Evolutionary conservation across 768 basidiomycete species (phyloP), one percentile per base, ranked within the genome.

Genomic region (Naematelia encephala): DNA sequence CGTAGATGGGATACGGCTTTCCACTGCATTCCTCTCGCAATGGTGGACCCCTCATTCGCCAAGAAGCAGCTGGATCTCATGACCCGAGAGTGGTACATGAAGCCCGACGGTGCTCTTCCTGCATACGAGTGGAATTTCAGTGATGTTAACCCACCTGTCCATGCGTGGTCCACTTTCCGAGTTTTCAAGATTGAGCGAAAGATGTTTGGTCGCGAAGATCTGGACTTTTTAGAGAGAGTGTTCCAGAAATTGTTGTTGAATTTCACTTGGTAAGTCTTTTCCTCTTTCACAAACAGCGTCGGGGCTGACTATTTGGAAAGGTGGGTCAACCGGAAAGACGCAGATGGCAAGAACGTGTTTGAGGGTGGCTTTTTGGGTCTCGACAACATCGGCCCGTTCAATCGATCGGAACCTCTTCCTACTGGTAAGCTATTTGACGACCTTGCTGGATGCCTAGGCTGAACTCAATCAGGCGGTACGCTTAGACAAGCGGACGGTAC

Each of bases 101-200:
- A 96, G 76, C 96, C 96, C 0, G 94, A 98, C 75, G 96, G 96
- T 30, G 93, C 96, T 71, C 88, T 99, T 58, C 96, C 96, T 2
- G 96, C 96, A 0, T 99, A 98, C 76, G 96, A 99, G 77, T 99
- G 96, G 96, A 98, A 99, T 75, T 98, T 96, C 70, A 84, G 87
- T 51, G 96, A 99, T 74, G 96, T 98, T 63, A 98, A 99, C 76
- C 96, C 96, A 8, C 96, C 96, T 12, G 96, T 99, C 2, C 96
- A 99, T 78, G 96, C 96, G 8, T 99, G 96, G 63, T 71, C 75
- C 0, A 96, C 93, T 0, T 99, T 99, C 83, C 85, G 96, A 60
- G 87, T 99, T 2, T 99, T 98, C 85, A 99, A 99, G 81, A 92
- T 99, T 62, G 96, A 99, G 79, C 86, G 96, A 56, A 98, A 98